Evolutionary conservation across 768 basidiomycete genomes (phyloP).

Genomic region (Agrocybe pediades): DNA sequence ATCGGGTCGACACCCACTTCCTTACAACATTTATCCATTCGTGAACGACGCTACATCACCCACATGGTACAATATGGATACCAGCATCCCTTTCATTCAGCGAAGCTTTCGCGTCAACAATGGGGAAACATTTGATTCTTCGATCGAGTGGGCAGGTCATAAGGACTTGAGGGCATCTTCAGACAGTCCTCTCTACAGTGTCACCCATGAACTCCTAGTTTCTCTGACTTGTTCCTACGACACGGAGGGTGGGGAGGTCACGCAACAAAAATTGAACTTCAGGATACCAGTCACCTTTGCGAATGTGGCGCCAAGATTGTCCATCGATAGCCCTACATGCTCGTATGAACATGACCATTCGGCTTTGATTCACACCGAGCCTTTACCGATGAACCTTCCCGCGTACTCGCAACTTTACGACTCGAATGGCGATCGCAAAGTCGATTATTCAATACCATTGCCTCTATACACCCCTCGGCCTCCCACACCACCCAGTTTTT

Average conservation of each 20-base stretch:
- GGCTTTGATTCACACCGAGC: constrained; percentile 7
- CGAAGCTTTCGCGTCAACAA: constrained; percentile 16
- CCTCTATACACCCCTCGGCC: constrained; percentile 59
- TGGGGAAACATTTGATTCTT: constrained; percentile 20
- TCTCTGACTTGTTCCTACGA: constrained; percentile 61
- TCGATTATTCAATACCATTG: constrained; percentile 64
- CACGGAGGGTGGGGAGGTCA: constrained; percentile 30
- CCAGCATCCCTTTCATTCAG: constrained; percentile 49
- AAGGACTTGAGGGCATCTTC: constrained; percentile 45
- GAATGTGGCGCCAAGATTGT: constrained; percentile 34
- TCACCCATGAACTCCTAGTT: constrained; percentile 55
- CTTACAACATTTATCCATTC: constrained; percentile 53
- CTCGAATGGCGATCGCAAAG: constrained; percentile 69
- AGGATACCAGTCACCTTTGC: constrained; percentile 55
- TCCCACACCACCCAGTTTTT: neutral
- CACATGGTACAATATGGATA: constrained; percentile 64
- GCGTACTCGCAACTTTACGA: constrained; percentile 81
- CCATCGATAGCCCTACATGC: constrained; percentile 8
- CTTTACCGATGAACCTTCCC: constrained; percentile 46
- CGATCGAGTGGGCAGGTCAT: constrained; percentile 39
- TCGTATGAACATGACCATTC: constrained; percentile 13
- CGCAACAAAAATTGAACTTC: constrained; percentile 39
- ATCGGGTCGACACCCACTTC: constrained; percentile 48
- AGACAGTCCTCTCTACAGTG: constrained; percentile 55
- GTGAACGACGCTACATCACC: constrained; percentile 35